Evolutionary conservation across 2,329 filamentous ascomycete species (phyloP), one percentile per base, ranked within the genome.

Genomic region (Pseudogymnoascus sp.): DNA sequence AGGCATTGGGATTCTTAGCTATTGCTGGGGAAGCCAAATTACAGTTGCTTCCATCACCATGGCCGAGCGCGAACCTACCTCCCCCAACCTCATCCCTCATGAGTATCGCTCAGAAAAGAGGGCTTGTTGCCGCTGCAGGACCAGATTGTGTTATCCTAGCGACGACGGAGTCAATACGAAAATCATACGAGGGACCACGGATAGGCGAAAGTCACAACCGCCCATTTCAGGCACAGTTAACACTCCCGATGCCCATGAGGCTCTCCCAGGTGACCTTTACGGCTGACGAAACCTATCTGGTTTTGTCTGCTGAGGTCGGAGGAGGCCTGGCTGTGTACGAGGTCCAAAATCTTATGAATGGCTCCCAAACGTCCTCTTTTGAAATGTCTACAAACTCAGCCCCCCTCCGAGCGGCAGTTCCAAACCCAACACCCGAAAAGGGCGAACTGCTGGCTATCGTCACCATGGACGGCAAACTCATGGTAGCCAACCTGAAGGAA

Each of bases 181-280:
- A 89, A 67, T 86, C 89, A 1, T 93, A 96, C 72, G 80, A 83
- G 64, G 75, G 80, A 11, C 77, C 81, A 37, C 82, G 85, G 67
- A 76, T 81, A 64, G 81, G 79, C 68, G 86, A 87, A 66, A 82
- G 81, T 65, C 86, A 93, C 66, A 78, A 88, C 62, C 86, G 88
- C 66, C 72, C 81, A 11, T 96, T 96, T 70, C 79, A 85, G 65
- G 89, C 93, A 2, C 86, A 93, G 73, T 79, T 90, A 61, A 88
- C 81, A 64, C 82, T 97, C 6, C 79, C 86, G 1, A 82, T 96
- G 70, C 84, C 89, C 8, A 82, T 86, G 71, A 86, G 89, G 69
- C 83, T 96, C 62, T 96, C 91, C 10, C 95, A 99, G 74, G 81
- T 99, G 19, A 86, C 88, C 14, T 99, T 99, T 74, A 93, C 91